Conservation (phyloP, 2,329 filamentous ascomycete genomes). For the Arthrobotrys conoides region DNA sequence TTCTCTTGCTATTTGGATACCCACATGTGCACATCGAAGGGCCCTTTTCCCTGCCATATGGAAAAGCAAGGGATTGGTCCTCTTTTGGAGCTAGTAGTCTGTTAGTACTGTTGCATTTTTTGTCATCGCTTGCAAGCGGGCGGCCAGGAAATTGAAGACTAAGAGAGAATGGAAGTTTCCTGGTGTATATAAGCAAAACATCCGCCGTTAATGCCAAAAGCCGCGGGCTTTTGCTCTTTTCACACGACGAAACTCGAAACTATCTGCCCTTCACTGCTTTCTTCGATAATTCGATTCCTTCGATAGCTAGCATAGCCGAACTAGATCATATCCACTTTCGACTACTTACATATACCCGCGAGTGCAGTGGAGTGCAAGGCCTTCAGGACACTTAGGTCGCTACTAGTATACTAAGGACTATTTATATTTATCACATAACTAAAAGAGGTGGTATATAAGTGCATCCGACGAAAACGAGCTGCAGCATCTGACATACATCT, state of each 20-base stretch:
- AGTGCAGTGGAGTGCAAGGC: constrained; percentile 5
- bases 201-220: constrained; percentile 60
- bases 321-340: constrained; percentile 27
- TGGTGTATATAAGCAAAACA: constrained; percentile 60
- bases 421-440: constrained; percentile 14
- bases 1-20: constrained; percentile 43
- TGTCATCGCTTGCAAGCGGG: constrained; percentile 56
- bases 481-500: constrained; percentile 41
- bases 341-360: constrained; percentile 45
- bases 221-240: constrained; percentile 58
- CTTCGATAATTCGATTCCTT: constrained; percentile 30
- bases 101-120: constrained; percentile 54
- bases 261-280: constrained; percentile 17
- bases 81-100: constrained; percentile 59
- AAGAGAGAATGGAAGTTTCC: constrained; percentile 23
- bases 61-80: constrained; percentile 52
- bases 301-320: constrained; percentile 52
- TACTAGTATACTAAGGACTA: neutral
- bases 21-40: constrained; percentile 17
- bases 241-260: constrained; percentile 38
- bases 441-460: constrained; percentile 38
- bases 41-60: constrained; percentile 33
- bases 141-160: constrained; percentile 44
- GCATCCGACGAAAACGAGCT: constrained; percentile 46
- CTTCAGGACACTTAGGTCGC: constrained; percentile 31